Base-by-base conservation (phyloP, 2,329 filamentous ascomycete genomes). In the Shiraia bambusicola region DNA sequence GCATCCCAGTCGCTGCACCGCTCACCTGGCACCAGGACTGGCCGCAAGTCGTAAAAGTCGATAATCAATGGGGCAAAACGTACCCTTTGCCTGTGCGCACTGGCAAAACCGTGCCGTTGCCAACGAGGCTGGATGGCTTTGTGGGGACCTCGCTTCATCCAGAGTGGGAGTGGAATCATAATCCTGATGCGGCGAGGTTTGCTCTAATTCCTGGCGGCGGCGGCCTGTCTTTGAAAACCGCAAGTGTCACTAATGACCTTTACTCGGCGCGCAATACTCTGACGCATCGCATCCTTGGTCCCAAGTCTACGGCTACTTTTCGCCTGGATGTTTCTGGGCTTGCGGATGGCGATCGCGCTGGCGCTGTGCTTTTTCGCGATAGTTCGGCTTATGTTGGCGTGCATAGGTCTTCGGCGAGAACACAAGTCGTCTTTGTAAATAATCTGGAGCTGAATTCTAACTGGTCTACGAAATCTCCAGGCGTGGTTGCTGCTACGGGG, bases 151-250 rank as follows among this genome's bases (percentile, higher is more conserved):
- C 61, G 0, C 66, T 82, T 1, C 58, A 66, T 6, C 67, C 70
- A 0, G 64, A 72, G 2, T 83, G 77, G 76, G 79, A 83, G 57
- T 83, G 79, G 79, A 83, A 83, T 53, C 80, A 82, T 50, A 82
- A 82, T 56, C 80, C 80, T 0, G 77, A 82, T 40, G 69, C 61
- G 1, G 65, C 59, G 8, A 74, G 72, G 7, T 82, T 63, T 52
- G 58, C 53, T 2, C 65, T 80, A 9, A 58, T 67, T 28, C 64
- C 72, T 22, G 74, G 76, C 2, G 33, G 45, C 6, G 55, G 52
- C 3, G 63, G 64, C 1, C 52, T 82, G 2, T 70, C 66, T 0
- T 66, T 82, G 1, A 63, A 59, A 19, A 75, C 79, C 2, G 75
- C 74, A 1, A 77, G 73, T 0, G 70, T 80, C 1, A 82, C 79